phyloP scores from a whole-genome alignment of 2,329 filamentous ascomycete genomes.

The Gaeumannomyces sp. region DNA sequence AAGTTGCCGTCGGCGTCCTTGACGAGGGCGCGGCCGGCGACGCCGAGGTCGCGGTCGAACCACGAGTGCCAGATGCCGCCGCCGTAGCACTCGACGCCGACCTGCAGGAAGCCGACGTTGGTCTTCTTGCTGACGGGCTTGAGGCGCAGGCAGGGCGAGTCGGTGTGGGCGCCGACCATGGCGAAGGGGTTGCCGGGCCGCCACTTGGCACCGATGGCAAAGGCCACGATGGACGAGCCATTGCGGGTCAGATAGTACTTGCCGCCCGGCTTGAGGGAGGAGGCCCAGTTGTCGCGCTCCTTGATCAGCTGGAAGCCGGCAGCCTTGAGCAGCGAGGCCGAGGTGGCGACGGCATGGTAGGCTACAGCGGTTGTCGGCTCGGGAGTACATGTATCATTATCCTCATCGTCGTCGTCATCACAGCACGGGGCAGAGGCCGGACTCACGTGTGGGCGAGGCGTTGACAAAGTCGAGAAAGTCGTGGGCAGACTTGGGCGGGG shows the following conservation, averaged over 20 bases:
- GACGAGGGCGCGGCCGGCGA: conserved; percentile 84
- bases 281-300: conserved; percentile 85
- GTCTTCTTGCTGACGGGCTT: conserved; percentile 88
- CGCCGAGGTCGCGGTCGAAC: conserved; percentile 92
- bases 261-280: conserved; percentile 72
- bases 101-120: conserved; percentile 81
- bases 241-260: conserved; percentile 97
- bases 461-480: conserved; percentile 94
- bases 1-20: conserved; percentile 67
- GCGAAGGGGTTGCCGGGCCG: conserved; percentile 82
- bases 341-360: conserved; percentile 84
- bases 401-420: no score
- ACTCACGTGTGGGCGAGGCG: conserved; percentile 82
- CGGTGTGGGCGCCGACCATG: conserved; percentile 94
- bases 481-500: conserved; percentile 53
- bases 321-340: conserved; percentile 67
- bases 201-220: conserved; percentile 87
- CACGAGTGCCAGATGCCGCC: conserved; percentile 97
- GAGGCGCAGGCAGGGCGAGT: conserved; percentile 84
- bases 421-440: background rate
- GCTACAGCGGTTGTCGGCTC: conserved; percentile 44
- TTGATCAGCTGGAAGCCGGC: conserved; percentile 85
- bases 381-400: no score
- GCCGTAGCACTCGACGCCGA: conserved; percentile 94
- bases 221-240: conserved; percentile 84